Percentiles rank a stretch among this genome's conserved stretches.
Evolutionary conservation across 1,284 basidiomycete species (phyloP).

Genomic region (Puccinia coronata): DNA sequence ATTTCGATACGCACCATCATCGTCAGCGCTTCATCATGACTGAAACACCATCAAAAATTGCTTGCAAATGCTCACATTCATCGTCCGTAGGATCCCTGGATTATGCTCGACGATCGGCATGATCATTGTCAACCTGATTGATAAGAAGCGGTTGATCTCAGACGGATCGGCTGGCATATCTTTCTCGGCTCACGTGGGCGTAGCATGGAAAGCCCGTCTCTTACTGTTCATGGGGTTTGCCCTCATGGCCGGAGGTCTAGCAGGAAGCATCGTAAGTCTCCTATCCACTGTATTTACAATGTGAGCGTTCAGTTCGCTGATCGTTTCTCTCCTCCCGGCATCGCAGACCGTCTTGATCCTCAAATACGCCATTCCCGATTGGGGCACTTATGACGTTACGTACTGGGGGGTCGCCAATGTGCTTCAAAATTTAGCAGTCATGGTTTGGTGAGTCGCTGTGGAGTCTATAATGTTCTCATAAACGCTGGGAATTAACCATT

Average conservation of each 20-base stretch:
- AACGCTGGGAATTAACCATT: not conserved
- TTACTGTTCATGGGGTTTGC: constrained; percentile 95
- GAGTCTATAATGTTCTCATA: not conserved
- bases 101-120: constrained; percentile 91
- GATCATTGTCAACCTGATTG: constrained; percentile 87
- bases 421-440: constrained; percentile 83
- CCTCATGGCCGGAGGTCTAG: constrained; percentile 90
- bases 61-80: not conserved
- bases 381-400: constrained; percentile 70
- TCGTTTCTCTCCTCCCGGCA: not conserved
- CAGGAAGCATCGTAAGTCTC: constrained; percentile 79
- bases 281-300: not conserved
- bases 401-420: constrained; percentile 96
- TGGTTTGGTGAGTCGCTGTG: constrained; percentile 65
- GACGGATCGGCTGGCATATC: constrained; percentile 65
- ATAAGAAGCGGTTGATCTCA: constrained; percentile 84
- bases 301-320: not conserved
- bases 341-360: constrained; percentile 80
- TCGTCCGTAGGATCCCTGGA: constrained; percentile 82
- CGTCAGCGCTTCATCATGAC: not conserved
- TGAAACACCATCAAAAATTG: not conserved
- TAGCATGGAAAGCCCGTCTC: constrained; percentile 84
- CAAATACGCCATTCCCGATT: constrained; percentile 80
- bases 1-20: not conserved
- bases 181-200: constrained; percentile 67